These are phyloP conservation scores for Nepenthes mirabilis DNA, from an alignment of 148 eudicot genomes.

Conservation along the genomic window DNA sequence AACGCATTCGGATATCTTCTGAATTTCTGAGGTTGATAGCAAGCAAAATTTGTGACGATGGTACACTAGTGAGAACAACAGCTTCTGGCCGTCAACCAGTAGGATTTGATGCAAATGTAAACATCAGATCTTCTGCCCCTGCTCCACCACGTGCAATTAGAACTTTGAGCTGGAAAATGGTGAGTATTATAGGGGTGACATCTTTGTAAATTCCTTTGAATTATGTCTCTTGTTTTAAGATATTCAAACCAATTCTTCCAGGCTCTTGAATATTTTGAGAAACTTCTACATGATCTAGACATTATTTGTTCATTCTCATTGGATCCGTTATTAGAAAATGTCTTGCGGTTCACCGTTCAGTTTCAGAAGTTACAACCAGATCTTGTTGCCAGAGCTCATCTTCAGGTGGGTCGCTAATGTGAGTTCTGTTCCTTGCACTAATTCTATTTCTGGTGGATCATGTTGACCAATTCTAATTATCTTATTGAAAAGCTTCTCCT, in stretches of 20 bases:
- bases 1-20: slow-evolving; percentile 47
- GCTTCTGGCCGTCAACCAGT: slow-evolving; percentile 85
- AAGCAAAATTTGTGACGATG: slow-evolving; percentile 26
- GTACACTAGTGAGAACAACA: slow-evolving; percentile 40
- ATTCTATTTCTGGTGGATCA: slow-evolving; percentile 1
- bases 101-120: slow-evolving; percentile 86
- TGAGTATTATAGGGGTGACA: slow-evolving; percentile 8
- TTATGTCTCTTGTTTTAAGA: background rate
- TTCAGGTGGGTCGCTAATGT: slow-evolving; percentile 49
- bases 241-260: slow-evolving; percentile 16
- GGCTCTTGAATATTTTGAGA: slow-evolving; percentile 86
- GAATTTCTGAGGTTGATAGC: slow-evolving; percentile 45
- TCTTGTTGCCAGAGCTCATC: slow-evolving; percentile 87
- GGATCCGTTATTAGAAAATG: slow-evolving; percentile 58
- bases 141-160: slow-evolving; percentile 91
- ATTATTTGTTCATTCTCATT: slow-evolving; percentile 59
- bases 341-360: slow-evolving; percentile 59
- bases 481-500: no score
- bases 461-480: background rate
- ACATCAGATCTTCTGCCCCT: slow-evolving; percentile 84
- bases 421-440: background rate
- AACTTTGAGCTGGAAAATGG: slow-evolving; percentile 85
- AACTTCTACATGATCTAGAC: slow-evolving; percentile 86
- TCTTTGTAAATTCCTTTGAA: background rate
- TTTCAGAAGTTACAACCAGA: slow-evolving; percentile 89